Evolutionary conservation across 306 rosid genomes (phyloP).

Genomic region (Herpetospermum pedunculosum): DNA sequence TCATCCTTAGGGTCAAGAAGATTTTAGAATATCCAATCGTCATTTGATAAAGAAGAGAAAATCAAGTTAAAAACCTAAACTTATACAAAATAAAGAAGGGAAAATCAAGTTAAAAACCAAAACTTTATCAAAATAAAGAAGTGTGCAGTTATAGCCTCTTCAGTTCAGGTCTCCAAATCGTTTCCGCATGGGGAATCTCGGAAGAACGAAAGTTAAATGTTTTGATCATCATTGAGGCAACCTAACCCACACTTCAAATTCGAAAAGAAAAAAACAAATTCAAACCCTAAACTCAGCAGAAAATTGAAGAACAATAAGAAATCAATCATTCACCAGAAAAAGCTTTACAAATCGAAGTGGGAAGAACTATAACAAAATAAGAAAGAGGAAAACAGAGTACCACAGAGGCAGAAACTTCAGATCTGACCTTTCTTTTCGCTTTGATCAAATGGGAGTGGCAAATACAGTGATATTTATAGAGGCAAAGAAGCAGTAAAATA

Average conservation of each 20-base stretch:
- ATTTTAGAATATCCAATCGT: background rate
- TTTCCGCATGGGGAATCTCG: slow-evolving; percentile 43
- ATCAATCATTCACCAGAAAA: too few species aligned
- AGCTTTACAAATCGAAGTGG: too few species aligned
- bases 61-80: background rate
- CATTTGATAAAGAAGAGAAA: too few species aligned
- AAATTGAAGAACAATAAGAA: background rate
- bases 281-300: background rate
- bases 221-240: slow-evolving; percentile 30
- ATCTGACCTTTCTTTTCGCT: too few species aligned
- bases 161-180: slow-evolving; percentile 80
- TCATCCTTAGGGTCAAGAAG: background rate
- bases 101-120: background rate
- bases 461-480: too few species aligned
- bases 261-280: background rate
- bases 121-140: background rate
- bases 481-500: too few species aligned
- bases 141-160: slow-evolving; percentile 29
- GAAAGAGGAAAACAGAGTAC: too few species aligned
- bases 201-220: slow-evolving; percentile 39
- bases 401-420: too few species aligned
- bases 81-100: background rate
- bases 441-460: too few species aligned
- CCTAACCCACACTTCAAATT: too few species aligned
- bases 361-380: too few species aligned